Evolutionary conservation across 2,329 filamentous ascomycete species (phyloP), one percentile per base, ranked within the genome.

Genomic region (Lasiodiplodia sp.): DNA sequence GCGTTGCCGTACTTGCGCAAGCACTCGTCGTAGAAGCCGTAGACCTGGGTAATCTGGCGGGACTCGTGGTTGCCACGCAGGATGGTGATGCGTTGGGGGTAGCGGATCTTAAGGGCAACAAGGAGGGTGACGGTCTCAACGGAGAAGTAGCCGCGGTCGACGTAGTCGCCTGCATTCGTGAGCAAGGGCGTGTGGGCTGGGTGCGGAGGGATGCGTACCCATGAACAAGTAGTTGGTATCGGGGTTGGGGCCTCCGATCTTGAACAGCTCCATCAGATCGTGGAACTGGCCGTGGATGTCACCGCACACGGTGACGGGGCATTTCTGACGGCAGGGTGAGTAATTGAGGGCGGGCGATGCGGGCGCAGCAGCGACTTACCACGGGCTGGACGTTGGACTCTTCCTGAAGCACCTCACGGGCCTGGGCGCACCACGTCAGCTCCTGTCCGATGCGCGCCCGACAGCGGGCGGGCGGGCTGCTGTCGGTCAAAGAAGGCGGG

Each of bases 171-270:
- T 96, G 73, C 44, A 38, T 55, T n/a, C 70, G 47, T 68, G 68
- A 71, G 56, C 52, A 52, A 49, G 40, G 31, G 37, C 53, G 31
- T 55, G 56, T 40, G 63, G 5, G 68, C 38, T 70, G 68, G 38
- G 69, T 67, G 56, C 69, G 72, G 44, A 70, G 69, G 70, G 73
- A 70, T 25, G 57, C 66, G 78, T 84, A 96, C 93, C 94, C 94
- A 99, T 98, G 85, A 98, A 98, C 73, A 98, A 91, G 83, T 98
- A 98, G 86, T 98, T 98, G 78, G 96, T 98, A 82, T 99, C 96
- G 73, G 96, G 96, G 79, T 97, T 97, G 70, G 94, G 94, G 67
- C 96, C 96, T 75, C 96, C 96, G 81, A 99, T 98, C 85, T 97
- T 96, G 88, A 99, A 99, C 66, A 99, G 89, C 84, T 99, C 96